phyloP scores from a whole-genome alignment of 1,139 yeast species.

The Wickerhamomyces sp. region DNA sequence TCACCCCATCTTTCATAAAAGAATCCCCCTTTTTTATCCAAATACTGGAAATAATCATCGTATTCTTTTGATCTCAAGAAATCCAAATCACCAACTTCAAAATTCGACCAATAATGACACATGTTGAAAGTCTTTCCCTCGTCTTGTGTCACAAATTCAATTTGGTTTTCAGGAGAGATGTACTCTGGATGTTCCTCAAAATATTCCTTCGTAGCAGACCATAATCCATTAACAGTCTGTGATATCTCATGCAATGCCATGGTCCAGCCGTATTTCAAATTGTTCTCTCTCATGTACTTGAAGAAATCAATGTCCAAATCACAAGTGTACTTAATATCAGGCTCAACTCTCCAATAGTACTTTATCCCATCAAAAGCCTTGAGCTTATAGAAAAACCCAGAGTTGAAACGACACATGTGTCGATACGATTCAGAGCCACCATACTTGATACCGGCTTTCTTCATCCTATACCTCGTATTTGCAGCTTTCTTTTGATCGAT shows the following conservation, averaged over 20 bases:
- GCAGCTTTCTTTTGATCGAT: conserved; percentile 57
- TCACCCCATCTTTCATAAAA: conserved; percentile 67
- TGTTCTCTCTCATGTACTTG: conserved; percentile 44
- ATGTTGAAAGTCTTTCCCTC: conserved; percentile 44
- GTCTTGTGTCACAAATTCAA: conserved; percentile 46
- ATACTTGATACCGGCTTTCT: conserved; percentile 39
- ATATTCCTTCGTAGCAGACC: conserved; percentile 52
- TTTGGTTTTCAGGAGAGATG: conserved; percentile 36
- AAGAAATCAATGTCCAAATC: conserved; percentile 51
- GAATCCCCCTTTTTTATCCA: conserved; percentile 53
- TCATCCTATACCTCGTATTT: conserved; percentile 40
- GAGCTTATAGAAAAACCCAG: conserved; percentile 53
- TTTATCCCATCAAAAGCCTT: conserved; percentile 51
- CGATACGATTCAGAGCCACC: conserved; percentile 54
- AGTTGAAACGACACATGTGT: conserved; percentile 58
- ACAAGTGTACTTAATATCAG: conserved; percentile 48
- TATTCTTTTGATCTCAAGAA: conserved; percentile 47
- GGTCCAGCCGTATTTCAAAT: conserved; percentile 49
- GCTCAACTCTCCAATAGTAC: conserved; percentile 64
- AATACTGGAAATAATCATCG: conserved; percentile 41
- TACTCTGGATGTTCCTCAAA: conserved; percentile 42
- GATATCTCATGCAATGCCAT: conserved; percentile 48
- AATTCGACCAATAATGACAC: conserved; percentile 63
- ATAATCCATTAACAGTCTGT: conserved; percentile 50
- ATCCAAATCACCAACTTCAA: conserved; percentile 50